Percentiles rank a stretch among this genome's conserved stretches.
Conservation (phyloP, 257 asterid genomes). For the Solanum habrochaites region DNA sequence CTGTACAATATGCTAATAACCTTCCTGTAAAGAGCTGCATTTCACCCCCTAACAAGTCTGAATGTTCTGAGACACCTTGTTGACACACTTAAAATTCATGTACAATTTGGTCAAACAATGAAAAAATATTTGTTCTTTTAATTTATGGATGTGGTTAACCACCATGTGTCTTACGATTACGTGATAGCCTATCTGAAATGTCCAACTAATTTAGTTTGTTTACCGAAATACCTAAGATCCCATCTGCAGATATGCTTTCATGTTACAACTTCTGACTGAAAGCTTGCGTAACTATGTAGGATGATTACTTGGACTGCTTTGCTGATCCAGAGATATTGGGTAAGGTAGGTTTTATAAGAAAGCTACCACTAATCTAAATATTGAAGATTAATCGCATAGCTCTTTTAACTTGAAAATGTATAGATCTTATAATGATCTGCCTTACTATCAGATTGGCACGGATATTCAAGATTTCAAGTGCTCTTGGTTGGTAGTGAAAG, state of each 20-base stretch:
- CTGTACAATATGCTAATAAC: not conserved
- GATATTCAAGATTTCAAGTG: constrained; percentile 35
- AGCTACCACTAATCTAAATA: not conserved
- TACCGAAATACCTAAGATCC: not conserved
- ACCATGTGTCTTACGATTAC: not conserved
- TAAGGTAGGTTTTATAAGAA: constrained; percentile 12
- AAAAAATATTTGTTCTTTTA: not conserved
- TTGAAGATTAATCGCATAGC: not conserved
- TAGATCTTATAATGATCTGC: not conserved
- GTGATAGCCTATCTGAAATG: not conserved
- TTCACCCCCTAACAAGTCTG: not conserved
- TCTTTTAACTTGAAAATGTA: not conserved
- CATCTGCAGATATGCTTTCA: not conserved
- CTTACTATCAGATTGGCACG: constrained; percentile 4
- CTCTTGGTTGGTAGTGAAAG: constrained; percentile 36
- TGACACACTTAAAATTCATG: not conserved
- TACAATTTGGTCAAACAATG: not conserved
- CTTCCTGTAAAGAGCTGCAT: not conserved
- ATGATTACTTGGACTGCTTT: constrained; percentile 34
- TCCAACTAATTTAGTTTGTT: not conserved
- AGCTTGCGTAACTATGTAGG: constrained; percentile 8
- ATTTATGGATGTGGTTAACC: not conserved
- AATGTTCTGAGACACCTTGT: not conserved
- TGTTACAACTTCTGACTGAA: not conserved
- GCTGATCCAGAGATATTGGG: constrained; percentile 32